phyloP scores from a whole-genome alignment of 352 stramenopile genomes.

The Pythium coloratum region DNA sequence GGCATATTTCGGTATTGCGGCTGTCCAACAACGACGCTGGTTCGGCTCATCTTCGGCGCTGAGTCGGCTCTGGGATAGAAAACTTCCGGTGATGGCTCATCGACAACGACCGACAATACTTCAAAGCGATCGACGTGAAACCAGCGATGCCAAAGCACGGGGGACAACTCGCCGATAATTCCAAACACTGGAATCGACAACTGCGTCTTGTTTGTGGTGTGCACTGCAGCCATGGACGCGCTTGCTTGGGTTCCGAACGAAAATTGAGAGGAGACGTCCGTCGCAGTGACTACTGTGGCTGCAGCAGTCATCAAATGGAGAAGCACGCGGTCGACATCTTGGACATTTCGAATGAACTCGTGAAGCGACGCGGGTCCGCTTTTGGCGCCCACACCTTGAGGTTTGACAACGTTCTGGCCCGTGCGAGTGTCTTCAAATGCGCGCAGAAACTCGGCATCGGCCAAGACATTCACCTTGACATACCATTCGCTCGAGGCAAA shows the following conservation, averaged over 20 bases:
- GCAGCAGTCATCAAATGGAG: conserved; percentile 78
- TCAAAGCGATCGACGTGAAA: conserved; percentile 90
- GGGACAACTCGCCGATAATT: conserved; percentile 85
- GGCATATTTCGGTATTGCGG: conserved; percentile 4
- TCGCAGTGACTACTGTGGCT: conserved; percentile 35
- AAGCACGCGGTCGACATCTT: conserved; percentile 84
- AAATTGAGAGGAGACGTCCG: conserved; percentile 53
- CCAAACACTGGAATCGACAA: conserved; percentile 84
- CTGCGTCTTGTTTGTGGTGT: conserved; percentile 42
- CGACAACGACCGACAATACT: conserved; percentile 71
- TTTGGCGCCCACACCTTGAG: neutral
- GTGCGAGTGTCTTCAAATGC: conserved; percentile 61
- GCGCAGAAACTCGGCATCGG: conserved; percentile 78
- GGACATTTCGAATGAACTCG: conserved; percentile 82
- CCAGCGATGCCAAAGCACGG: conserved; percentile 89
- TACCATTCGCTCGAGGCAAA: conserved; percentile 63
- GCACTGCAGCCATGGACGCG: conserved; percentile 15
- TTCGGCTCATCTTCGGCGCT: conserved; percentile 14
- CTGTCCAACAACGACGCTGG: conserved; percentile 4
- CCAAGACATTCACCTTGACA: conserved; percentile 85
- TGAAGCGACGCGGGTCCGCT: conserved; percentile 59
- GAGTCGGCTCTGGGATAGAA: conserved; percentile 48
- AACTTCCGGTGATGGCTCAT: conserved; percentile 52
- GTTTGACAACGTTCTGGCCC: neutral
- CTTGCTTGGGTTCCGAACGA: conserved; percentile 66